These are phyloP conservation scores for Acacia acuminata DNA, from an alignment of 306 rosid genomes.

Conservation along the genomic window DNA sequence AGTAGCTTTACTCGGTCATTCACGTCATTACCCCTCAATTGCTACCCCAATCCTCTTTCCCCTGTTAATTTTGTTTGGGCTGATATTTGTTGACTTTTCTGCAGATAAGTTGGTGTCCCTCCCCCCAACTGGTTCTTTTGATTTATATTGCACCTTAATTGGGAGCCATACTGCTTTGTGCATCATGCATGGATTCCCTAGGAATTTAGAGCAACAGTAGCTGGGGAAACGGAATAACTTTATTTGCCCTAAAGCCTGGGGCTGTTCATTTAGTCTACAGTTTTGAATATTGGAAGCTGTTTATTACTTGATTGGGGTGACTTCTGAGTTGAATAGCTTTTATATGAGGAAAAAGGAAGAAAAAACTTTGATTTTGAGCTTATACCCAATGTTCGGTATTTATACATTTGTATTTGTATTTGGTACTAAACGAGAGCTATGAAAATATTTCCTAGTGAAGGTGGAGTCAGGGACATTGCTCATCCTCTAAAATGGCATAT, in stretches of 20 bases:
- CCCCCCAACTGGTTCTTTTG: background rate
- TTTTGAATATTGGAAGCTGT: constrained; percentile 28
- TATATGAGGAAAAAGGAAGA: background rate
- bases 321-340: constrained; percentile 19
- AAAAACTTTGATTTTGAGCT: constrained; percentile 5
- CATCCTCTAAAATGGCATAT: background rate
- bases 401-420: background rate
- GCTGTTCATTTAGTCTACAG: constrained; percentile 8
- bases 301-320: constrained; percentile 5
- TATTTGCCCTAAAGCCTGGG: constrained; percentile 22
- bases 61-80: background rate
- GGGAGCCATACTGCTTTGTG: constrained; percentile 18
- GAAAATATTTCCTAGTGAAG: background rate
- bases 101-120: constrained; percentile 25
- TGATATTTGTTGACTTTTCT: constrained; percentile 14
- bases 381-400: background rate
- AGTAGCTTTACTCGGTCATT: background rate
- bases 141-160: constrained; percentile 15
- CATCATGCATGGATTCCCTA: background rate
- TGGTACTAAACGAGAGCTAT: background rate
- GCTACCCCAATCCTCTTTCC: background rate
- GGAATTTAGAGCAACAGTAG: constrained; percentile 20
- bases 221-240: constrained; percentile 15
- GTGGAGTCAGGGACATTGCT: background rate
- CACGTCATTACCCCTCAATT: background rate